Percentiles rank a stretch among this genome's conserved stretches.
phyloP scores from a whole-genome alignment of 176 grass and related monocot species.

The Phoenix roebelenii region DNA sequence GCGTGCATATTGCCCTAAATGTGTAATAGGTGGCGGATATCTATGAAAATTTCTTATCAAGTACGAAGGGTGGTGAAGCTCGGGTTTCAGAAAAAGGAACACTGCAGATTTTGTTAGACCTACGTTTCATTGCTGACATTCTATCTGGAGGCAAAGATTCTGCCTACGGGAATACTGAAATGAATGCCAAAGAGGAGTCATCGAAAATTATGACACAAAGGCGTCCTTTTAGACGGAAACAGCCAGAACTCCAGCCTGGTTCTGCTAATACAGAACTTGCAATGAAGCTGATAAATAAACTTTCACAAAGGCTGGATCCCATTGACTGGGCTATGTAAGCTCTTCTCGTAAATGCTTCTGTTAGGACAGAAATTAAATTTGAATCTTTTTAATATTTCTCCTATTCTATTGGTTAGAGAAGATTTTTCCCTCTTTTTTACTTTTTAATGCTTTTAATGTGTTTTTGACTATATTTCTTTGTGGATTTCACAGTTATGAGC shows the following conservation, averaged over 20 bases:
- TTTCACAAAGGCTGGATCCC: conserved; percentile 84
- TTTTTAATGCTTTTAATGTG: no score
- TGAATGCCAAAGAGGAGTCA: conserved; percentile 42
- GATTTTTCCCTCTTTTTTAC: not conserved
- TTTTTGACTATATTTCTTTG: conserved; percentile 21
- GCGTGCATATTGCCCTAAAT: conserved; percentile 6
- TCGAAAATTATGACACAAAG: conserved; percentile 32
- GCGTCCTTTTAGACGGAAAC: conserved; percentile 70
- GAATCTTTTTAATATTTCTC: no score
- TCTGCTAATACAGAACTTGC: conserved; percentile 49
- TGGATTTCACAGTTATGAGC: conserved; percentile 71
- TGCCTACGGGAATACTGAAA: conserved; percentile 31
- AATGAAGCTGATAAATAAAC: conserved; percentile 56
- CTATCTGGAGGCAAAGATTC: conserved; percentile 73
- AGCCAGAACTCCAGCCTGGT: conserved; percentile 39
- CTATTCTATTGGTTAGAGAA: no score
- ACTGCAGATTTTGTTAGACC: conserved; percentile 82
- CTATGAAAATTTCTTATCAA: conserved; percentile 64
- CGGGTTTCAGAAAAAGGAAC: conserved; percentile 75
- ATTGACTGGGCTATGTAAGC: conserved; percentile 99
- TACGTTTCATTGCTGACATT: conserved; percentile 76
- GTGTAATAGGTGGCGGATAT: conserved; percentile 48
- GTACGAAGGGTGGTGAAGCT: conserved; percentile 47
- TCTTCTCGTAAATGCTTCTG: conserved; percentile 1
- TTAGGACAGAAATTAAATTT: no score